Evolutionary conservation across 306 rosid genomes (phyloP).

Genomic region (Acmispon strigosus): DNA sequence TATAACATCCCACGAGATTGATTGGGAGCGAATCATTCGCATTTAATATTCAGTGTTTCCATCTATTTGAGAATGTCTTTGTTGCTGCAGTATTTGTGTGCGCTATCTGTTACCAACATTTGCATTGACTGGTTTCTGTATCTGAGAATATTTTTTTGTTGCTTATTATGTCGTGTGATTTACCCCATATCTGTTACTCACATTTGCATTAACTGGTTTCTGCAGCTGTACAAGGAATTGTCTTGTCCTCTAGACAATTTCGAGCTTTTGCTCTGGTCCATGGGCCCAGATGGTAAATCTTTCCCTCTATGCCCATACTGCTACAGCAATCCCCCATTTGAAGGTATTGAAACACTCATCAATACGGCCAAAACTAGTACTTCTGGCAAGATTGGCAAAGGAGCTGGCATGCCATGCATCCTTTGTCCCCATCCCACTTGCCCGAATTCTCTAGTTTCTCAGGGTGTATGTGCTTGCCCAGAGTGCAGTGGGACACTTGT

Average conservation of each 20-base stretch:
- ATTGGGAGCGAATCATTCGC: not conserved
- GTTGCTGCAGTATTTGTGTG: not conserved
- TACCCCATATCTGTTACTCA: not conserved
- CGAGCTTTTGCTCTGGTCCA: constrained; percentile 78
- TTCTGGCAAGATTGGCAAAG: constrained; percentile 72
- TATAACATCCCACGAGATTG: not conserved
- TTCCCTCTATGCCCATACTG: constrained; percentile 92
- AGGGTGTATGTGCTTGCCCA: constrained; percentile 93
- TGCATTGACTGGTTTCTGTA: constrained; percentile 18
- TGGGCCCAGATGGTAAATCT: constrained; percentile 91
- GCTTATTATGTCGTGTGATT: not conserved
- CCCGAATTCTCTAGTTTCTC: constrained; percentile 71
- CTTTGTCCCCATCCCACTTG: constrained; percentile 94
- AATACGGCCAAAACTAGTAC: constrained; percentile 44
- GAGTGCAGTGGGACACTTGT: constrained; percentile 91
- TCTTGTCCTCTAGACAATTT: constrained; percentile 90
- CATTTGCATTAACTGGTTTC: constrained; percentile 11
- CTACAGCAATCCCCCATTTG: constrained; percentile 95
- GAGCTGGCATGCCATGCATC: constrained; percentile 93
- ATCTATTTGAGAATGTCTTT: constrained; percentile 2
- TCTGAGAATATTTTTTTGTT: not conserved
- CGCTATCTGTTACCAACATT: too few relatives aligned
- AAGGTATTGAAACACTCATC: constrained; percentile 66
- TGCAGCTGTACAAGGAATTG: constrained; percentile 88
- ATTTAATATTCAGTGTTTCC: constrained; percentile 7